Conservation (phyloP, 2,329 filamentous ascomycete species). For the Cercospora sp. region DNA sequence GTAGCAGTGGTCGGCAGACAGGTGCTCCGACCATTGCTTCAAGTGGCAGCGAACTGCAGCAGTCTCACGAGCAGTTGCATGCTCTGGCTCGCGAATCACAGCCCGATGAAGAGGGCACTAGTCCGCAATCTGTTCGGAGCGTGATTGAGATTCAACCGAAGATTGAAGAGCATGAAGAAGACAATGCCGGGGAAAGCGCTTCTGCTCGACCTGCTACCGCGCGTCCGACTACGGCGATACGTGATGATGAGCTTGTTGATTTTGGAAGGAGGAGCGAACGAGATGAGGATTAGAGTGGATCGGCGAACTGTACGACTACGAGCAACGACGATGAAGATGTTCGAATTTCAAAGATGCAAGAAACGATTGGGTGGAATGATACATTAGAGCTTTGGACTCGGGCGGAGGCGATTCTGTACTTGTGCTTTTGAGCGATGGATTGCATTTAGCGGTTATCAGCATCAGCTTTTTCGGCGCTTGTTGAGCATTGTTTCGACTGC, state of each 20-base stretch:
- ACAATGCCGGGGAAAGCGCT: conserved; percentile 14
- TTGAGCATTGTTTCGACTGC: too few relatives aligned
- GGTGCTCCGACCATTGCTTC: conserved; percentile 13
- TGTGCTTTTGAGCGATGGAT: background rate
- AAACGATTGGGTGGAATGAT: background rate
- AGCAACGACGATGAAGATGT: background rate
- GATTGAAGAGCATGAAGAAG: conserved; percentile 6
- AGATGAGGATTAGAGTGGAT: background rate
- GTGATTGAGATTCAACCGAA: conserved; percentile 25
- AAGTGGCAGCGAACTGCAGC: conserved; percentile 15
- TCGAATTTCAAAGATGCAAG: background rate
- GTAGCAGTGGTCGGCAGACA: conserved; percentile 18
- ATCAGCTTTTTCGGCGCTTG: background rate
- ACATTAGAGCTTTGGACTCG: background rate
- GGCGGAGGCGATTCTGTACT: background rate
- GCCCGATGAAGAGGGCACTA: conserved; percentile 9
- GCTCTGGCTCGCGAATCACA: conserved; percentile 16
- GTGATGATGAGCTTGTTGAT: conserved; percentile 20
- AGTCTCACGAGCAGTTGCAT: conserved; percentile 14
- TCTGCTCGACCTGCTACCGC: conserved; percentile 10
- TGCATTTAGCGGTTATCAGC: background rate
- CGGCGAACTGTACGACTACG: conserved; percentile 4
- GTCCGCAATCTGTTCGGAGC: conserved; percentile 30
- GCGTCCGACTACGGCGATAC: conserved; percentile 19
- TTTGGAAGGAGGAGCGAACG: conserved; percentile 1